These are phyloP conservation scores for Candolleomyces aberdarensis DNA, from an alignment of 768 basidiomycete species.

Conservation along the genomic window DNA sequence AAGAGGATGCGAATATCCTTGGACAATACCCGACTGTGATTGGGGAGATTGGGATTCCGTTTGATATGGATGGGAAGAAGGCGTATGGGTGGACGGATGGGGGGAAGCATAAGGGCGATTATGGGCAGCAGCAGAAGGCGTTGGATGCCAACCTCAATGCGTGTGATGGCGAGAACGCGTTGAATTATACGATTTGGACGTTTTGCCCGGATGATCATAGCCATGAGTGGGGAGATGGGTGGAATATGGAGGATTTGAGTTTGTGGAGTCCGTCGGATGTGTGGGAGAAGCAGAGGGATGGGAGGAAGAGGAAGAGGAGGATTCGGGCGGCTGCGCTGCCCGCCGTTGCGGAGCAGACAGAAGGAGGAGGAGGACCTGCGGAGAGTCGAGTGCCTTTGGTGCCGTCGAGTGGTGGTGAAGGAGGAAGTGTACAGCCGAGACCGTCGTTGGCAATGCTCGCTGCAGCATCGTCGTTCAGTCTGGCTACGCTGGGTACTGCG, in stretches of 20 bases:
- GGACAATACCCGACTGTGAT: constrained; percentile 84
- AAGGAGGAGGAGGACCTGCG: background rate
- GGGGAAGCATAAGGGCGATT: constrained; percentile 73
- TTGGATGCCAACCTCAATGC: constrained; percentile 81
- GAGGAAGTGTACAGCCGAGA: constrained; percentile 5
- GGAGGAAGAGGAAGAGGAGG: constrained; percentile 16
- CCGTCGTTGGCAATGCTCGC: constrained; percentile 17
- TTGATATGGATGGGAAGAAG: constrained; percentile 86
- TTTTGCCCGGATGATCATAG: constrained; percentile 75
- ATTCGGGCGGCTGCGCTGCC: constrained; percentile 3
- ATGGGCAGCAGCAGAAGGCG: constrained; percentile 73
- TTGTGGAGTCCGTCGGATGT: constrained; percentile 82
- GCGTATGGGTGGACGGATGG: constrained; percentile 78
- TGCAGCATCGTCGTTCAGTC: constrained; percentile 23
- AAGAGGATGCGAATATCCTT: constrained; percentile 66
- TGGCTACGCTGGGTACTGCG: constrained; percentile 21
- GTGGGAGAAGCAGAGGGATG: constrained; percentile 4
- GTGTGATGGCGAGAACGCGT: constrained; percentile 68
- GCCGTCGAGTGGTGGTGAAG: background rate
- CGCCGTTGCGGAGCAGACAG: background rate
- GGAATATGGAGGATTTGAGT: constrained; percentile 96
- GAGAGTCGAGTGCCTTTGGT: background rate
- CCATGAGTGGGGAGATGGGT: constrained; percentile 92
- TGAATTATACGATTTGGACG: constrained; percentile 87
- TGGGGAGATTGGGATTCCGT: constrained; percentile 94